Percentiles rank a stretch among this genome's conserved stretches.
Evolutionary conservation across 2,329 filamentous ascomycete genomes (phyloP).

Genomic region (Cercospora citrullina): DNA sequence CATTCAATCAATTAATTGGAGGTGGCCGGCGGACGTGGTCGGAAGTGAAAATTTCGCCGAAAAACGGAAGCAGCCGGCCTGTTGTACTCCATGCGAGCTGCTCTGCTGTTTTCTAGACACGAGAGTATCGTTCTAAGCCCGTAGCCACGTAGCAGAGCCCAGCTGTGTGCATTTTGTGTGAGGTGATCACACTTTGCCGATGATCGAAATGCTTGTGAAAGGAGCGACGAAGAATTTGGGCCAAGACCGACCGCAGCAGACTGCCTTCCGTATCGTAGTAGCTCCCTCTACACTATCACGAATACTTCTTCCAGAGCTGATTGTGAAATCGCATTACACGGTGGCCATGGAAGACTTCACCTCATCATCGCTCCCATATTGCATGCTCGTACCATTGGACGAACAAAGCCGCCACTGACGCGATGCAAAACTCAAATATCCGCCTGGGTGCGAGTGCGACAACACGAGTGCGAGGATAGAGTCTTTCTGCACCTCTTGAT

Average conservation of each 20-base stretch:
- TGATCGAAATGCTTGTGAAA: neutral
- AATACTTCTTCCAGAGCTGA: too few species aligned
- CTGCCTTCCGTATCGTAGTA: neutral
- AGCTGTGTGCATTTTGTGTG: neutral
- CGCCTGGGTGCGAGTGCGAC: neutral
- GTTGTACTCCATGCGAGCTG: too few species aligned
- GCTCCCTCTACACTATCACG: too few species aligned
- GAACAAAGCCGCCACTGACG: neutral
- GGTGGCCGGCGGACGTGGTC: neutral
- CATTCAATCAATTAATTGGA: too few species aligned
- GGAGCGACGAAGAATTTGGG: neutral
- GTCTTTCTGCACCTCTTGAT: neutral
- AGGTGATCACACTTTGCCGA: neutral
- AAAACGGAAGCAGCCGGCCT: neutral
- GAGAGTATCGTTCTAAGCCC: neutral
- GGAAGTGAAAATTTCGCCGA: neutral
- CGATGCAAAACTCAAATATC: neutral
- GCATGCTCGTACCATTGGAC: neutral
- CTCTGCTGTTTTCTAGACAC: neutral
- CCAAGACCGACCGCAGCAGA: neutral
- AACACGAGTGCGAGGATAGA: neutral
- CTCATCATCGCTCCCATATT: neutral
- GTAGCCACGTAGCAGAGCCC: too few species aligned
- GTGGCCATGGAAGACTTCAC: neutral
- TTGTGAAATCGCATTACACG: neutral